Evolutionary conservation across 1,139 yeast genomes (phyloP), one percentile per base, ranked within the genome.

Genomic region (Debaryomyces fabryi): DNA sequence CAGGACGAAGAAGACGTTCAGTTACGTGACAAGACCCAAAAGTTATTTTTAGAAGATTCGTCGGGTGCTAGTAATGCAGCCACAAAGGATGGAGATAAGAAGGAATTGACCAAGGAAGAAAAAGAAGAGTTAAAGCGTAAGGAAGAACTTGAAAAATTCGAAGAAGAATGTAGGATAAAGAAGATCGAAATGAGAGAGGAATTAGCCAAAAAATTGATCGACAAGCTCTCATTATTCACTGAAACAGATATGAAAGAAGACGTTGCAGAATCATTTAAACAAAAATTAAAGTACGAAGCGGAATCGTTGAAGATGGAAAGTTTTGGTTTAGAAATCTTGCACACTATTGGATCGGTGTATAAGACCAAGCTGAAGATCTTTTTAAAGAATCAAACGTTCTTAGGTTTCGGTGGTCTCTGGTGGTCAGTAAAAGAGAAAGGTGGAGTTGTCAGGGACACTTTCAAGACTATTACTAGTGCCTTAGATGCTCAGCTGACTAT

Each of bases 241-340:
- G 98, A 92, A 65, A 86, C 96, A 2, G 88, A 83, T 53, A 85
- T 86, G 76, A 81, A 81, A 42, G 79, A 71, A 1, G 91, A 83
- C 51, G 87, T 91, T 35, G 81, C 83, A 13, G 70, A 71, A 29
- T 82, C 96, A 0, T 92, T 90, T 67, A 75, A 76, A 52, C 81
- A 78, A 48, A 90, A 91, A 65, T 80, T 88, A 60, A 79, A 78
- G 55, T 81, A 86, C 55, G 97, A 92, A 67, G 96, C 96, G 1
- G 96, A 91, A 60, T 79, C 87, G 42, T 78, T 93, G 53, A 92
- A 92, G 63, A 85, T 90, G 88, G 98, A 92, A 68, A 88, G 96
- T 45, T 93, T 92, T 70, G 98, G 98, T 7, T 72, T 91, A 45
- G 96, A 92, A 63, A 86, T 92, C 42, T 78, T 93, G 49, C 97